These are phyloP conservation scores for Wickerhamomyces sydowiorum DNA, from an alignment of 805 yeast genomes.

Conservation along the genomic window DNA sequence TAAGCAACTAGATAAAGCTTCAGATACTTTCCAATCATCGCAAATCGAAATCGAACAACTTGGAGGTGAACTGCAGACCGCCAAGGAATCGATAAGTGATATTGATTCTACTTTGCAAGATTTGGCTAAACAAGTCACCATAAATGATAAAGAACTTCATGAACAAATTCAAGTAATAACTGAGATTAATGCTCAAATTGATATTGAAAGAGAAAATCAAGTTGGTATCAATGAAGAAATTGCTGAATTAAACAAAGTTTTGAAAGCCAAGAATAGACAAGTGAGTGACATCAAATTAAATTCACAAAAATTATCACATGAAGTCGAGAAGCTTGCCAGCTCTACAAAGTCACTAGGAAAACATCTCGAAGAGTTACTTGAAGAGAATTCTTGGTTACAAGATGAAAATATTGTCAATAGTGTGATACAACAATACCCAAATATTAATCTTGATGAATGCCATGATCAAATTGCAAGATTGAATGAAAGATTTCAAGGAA, in stretches of 20 bases:
- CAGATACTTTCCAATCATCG: conserved; percentile 52
- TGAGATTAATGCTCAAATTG: conserved; percentile 17
- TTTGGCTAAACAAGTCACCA: conserved; percentile 22
- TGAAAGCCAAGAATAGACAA: conserved; percentile 35
- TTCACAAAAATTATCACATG: conserved; percentile 49
- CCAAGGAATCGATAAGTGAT: conserved; percentile 37
- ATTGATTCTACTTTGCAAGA: conserved; percentile 29
- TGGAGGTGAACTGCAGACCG: conserved; percentile 44
- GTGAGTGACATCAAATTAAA: conserved; percentile 44
- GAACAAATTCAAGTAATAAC: conserved; percentile 23
- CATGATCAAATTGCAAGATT: conserved; percentile 52
- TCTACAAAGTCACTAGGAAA: conserved; percentile 30
- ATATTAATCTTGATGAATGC: conserved; percentile 57
- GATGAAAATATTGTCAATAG: conserved; percentile 54
- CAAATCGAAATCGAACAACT: conserved; percentile 70
- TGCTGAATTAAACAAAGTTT: conserved; percentile 44
- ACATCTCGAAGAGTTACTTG: conserved; percentile 39
- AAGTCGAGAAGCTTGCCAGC: conserved; percentile 41
- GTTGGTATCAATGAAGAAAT: conserved; percentile 75
- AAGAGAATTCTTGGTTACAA: conserved; percentile 65
- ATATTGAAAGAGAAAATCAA: conserved; percentile 43
- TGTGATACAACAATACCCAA: conserved; percentile 56
- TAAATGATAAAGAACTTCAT: conserved; percentile 22
- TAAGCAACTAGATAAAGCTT: conserved; percentile 35
- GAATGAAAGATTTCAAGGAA: conserved; percentile 52